Percentiles rank a stretch among this genome's conserved stretches.
Conservation (phyloP, 2,329 filamentous ascomycete genomes). For the Zelopaecilomyces penicillatus region DNA sequence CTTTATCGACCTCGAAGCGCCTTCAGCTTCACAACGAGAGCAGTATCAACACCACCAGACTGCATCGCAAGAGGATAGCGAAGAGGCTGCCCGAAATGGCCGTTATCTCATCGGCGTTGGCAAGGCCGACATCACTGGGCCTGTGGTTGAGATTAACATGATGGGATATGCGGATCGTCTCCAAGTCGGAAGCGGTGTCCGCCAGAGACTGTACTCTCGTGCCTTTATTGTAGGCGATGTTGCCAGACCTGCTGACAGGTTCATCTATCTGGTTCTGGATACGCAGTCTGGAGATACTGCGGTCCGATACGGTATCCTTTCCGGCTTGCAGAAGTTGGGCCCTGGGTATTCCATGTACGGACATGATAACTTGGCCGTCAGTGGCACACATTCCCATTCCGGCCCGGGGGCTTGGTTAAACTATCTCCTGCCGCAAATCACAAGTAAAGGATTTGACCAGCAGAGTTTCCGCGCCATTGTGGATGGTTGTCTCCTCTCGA, state of each 20-base stretch:
- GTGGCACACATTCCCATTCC: constrained; percentile 83
- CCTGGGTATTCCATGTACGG: constrained; percentile 62
- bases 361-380: constrained; percentile 76
- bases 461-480: constrained; percentile 84
- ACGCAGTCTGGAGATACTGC: constrained; percentile 80
- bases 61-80: not conserved
- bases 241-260: constrained; percentile 56
- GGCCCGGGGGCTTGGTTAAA: constrained; percentile 89
- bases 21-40: not conserved
- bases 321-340: constrained; percentile 60
- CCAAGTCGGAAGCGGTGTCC: constrained; percentile 74
- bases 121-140: constrained; percentile 52
- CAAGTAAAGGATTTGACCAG: constrained; percentile 74
- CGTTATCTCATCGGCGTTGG: constrained; percentile 44
- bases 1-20: not conserved
- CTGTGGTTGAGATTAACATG: constrained; percentile 81
- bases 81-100: constrained; percentile 5
- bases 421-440: constrained; percentile 83
- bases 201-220: constrained; percentile 77
- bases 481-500: constrained; percentile 70
- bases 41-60: not conserved
- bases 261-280: constrained; percentile 83
- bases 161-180: constrained; percentile 78
- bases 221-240: constrained; percentile 76
- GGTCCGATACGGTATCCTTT: constrained; percentile 71